Conservation (phyloP, 176 grass and related monocot genomes). For the Cenchrus purpureus region DNA sequence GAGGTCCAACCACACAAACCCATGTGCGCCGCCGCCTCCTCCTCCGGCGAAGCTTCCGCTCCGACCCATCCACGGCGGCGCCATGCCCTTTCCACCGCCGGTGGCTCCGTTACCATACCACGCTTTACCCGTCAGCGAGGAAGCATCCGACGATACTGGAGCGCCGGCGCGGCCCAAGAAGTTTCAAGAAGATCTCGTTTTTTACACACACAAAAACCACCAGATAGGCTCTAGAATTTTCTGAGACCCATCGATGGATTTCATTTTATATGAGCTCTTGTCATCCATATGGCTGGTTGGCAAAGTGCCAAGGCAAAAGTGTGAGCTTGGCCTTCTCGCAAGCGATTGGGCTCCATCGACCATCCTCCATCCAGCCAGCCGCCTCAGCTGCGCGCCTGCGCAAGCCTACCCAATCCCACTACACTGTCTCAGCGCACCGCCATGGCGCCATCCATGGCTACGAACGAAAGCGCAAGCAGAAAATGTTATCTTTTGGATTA, state of each 20-base stretch:
- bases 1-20: neutral
- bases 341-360: conserved; percentile 18
- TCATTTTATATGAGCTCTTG: neutral
- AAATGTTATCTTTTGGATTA: conserved; percentile 29
- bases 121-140: conserved; percentile 33
- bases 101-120: neutral
- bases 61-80: neutral
- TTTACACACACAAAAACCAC: neutral
- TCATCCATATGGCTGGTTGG: conserved; percentile 1
- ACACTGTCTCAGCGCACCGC: conserved; percentile 17
- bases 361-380: conserved; percentile 8
- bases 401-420: neutral
- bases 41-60: conserved; percentile 27
- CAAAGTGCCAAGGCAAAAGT: conserved; percentile 15
- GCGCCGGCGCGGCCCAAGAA: neutral
- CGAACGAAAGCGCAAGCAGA: conserved; percentile 33
- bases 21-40: neutral
- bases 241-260: neutral
- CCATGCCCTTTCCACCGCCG: conserved; percentile 2
- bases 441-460: conserved; percentile 1
- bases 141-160: conserved; percentile 36
- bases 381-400: conserved; percentile 13
- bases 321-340: neutral
- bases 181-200: conserved; percentile 40
- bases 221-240: conserved; percentile 18